Percentiles rank a stretch among this genome's conserved stretches.
Conservation (phyloP, 208 protist genomes). For the Trypanosoma lewisi region DNA sequence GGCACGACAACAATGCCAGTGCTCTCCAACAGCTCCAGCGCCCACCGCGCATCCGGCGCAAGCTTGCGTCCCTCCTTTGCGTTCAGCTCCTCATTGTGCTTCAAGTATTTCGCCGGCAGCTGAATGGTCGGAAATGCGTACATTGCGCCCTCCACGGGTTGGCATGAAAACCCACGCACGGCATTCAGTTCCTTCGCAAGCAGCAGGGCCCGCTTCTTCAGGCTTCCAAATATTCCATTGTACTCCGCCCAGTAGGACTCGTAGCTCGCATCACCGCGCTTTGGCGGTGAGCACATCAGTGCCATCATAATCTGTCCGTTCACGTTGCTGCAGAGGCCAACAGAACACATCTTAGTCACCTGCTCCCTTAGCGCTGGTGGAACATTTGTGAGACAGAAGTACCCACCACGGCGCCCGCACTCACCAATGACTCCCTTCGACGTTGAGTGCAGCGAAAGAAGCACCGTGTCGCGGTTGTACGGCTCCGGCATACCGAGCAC, state of each 20-base stretch:
- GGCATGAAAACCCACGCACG: slow-evolving; percentile 93
- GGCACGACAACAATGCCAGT: slow-evolving; percentile 96
- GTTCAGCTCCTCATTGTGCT: slow-evolving; percentile 57
- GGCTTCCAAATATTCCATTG: slow-evolving; percentile 65
- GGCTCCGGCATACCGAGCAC: slow-evolving; percentile 59
- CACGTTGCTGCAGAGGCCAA: slow-evolving; percentile 97
- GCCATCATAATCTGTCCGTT: slow-evolving; percentile 93
- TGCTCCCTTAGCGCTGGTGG: slow-evolving; percentile 64
- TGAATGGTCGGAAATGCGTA: slow-evolving; percentile 97
- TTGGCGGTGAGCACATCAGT: slow-evolving; percentile 96
- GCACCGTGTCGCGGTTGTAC: slow-evolving; percentile 60
- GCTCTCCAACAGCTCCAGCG: slow-evolving; percentile 93
- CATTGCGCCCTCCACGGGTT: slow-evolving; percentile 95
- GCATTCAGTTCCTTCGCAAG: slow-evolving; percentile 88
- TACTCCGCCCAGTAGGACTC: slow-evolving; percentile 82
- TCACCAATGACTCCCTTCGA: slow-evolving; percentile 98
- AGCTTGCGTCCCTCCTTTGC: slow-evolving; percentile 62
- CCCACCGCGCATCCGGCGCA: slow-evolving; percentile 95
- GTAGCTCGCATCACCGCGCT: slow-evolving; percentile 90
- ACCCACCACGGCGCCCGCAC: slow-evolving; percentile 98
- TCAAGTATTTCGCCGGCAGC: slow-evolving; percentile 81
- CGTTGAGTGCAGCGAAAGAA: slow-evolving; percentile 95
- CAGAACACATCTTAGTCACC: slow-evolving; percentile 95
- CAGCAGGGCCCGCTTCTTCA: slow-evolving; percentile 62
- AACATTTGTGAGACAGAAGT: slow-evolving; percentile 92